These are phyloP conservation scores for Globisporangium cylindrosporum DNA, from an alignment of 352 stramenopile genomes.

Conservation along the genomic window DNA sequence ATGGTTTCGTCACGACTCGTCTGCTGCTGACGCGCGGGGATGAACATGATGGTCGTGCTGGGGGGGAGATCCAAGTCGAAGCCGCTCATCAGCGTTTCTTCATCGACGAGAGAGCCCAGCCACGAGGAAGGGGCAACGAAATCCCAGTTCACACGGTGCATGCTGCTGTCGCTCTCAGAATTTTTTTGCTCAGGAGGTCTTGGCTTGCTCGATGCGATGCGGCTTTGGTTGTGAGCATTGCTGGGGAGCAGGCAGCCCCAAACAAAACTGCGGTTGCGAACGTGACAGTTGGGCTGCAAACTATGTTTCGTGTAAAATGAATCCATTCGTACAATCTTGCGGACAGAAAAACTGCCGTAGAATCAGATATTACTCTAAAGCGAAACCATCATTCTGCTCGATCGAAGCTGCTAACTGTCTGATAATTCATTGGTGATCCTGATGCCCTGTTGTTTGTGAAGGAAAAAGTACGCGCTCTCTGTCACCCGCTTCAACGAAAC, in stretches of 20 bases:
- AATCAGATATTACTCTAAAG: no score
- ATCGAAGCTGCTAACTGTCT: no score
- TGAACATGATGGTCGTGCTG: conserved; percentile 23
- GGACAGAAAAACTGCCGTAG: no score
- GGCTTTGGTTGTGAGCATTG: neutral
- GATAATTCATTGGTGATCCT: no score
- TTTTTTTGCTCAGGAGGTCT: neutral
- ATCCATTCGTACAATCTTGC: no score
- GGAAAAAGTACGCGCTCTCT: no score
- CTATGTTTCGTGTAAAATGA: no score
- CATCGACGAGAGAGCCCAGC: conserved; percentile 41
- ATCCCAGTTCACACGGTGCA: conserved; percentile 34
- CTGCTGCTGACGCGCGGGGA: conserved; percentile 12
- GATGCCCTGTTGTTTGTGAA: no score
- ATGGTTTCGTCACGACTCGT: conserved; percentile 20
- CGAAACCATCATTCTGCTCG: no score
- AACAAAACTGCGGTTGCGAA: neutral
- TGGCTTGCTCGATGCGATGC: neutral
- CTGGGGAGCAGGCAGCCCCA: neutral
- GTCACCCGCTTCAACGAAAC: no score
- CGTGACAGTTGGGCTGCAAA: neutral
- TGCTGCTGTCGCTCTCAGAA: neutral
- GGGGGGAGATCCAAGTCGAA: conserved; percentile 16
- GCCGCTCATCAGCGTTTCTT: conserved; percentile 48
- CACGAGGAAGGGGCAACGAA: conserved; percentile 45